Evolutionary conservation across 1,139 yeast species (phyloP), one percentile per base, ranked within the genome.

Genomic region (Blastobotrys serpentis): DNA sequence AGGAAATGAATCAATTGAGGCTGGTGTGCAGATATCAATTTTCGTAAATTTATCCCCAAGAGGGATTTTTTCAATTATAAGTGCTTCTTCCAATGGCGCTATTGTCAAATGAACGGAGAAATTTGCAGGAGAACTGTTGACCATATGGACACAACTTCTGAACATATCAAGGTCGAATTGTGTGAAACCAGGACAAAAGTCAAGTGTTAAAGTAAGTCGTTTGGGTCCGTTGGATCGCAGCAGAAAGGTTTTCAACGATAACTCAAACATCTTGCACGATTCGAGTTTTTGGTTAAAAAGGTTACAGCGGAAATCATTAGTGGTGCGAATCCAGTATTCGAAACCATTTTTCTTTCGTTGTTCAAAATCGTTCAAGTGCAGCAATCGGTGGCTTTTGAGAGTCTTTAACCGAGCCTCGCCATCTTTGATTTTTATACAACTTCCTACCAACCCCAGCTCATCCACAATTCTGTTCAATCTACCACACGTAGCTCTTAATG

Each of bases 261-360:
- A 29, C 32, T 29, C 32, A 11, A 29, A 29, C 32, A 29, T 29
- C n/a, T 29, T 29, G n/a, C 32, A 29, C 7, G 32, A 29, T 10
- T 29, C 32, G 4, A 29, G 14, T 11, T 14, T 29, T 29, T 14
- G 7, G 14, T 10, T 29, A 29, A 29, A 29, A 11, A 29, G 7
- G 32, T 29, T 29, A 29, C 7, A 29, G 32, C 32, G 7, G n/a
- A 29, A 29, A 29, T 10, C n/a, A 11, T 29, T 29, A 7, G n/a
- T 29, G 13, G 32, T 10, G 14, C 7, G 4, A 4, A 29, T 11
- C 32, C 32, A 29, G 13, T 29, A 29, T 29, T 29, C 32, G 14
- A 29, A 29, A 4, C 32, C 32, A 29, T 29, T 29, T 29, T 29
- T 14, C 13, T 4, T 29, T 4, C 32, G 32, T 11, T 7, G 32